Evolutionary conservation across 2,329 filamentous ascomycete genomes (phyloP), one percentile per base, ranked within the genome.

Genomic region (Diaporthe humulicola): DNA sequence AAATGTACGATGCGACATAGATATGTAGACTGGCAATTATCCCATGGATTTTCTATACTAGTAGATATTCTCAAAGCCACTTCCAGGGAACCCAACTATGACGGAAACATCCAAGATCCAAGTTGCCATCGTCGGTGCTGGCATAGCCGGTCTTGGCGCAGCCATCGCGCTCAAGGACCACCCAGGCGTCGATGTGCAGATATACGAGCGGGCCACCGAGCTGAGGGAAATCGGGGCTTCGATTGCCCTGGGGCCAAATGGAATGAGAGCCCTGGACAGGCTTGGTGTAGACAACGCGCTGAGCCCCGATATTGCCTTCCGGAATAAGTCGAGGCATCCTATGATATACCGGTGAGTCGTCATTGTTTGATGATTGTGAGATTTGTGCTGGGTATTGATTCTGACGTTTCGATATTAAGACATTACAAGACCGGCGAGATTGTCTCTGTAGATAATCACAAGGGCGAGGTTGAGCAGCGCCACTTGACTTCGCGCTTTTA

Each of bases 231-330:
- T 88, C 38, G 87, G 87, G 10, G 86, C 87, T 0, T 86, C 85
- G 2, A 87, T 88, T 25, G 87, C 86, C 1, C 81, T 89, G 6
- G 88, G 88, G 3, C 87, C 88, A 1, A 90, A 90, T 78, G 88
- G 88, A 0, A 84, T 90, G 80, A 85, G 86, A 50, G 87, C 88
- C 0, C 79, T 90, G 58, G 86, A 89, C 57, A 85, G 85, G 30
- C 84, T 89, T 0, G 88, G 88, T 6, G 86, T 88, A 19, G 73
- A 85, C 50, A 85, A 86, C 74, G 87, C 87, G 1, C 81, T 89
- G 10, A 79, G 81, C 1, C 83, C 85, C 14, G 81, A 82, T 33
- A 77, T 87, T 8, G 84, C 83, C 0, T 86, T 84, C 66, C 83
- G 86, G 71, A 79, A 87, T 78, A 80, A 83, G 77, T 84, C 84